Conservation (phyloP, 768 basidiomycete genomes). For the Boletus eberwhitei region DNA sequence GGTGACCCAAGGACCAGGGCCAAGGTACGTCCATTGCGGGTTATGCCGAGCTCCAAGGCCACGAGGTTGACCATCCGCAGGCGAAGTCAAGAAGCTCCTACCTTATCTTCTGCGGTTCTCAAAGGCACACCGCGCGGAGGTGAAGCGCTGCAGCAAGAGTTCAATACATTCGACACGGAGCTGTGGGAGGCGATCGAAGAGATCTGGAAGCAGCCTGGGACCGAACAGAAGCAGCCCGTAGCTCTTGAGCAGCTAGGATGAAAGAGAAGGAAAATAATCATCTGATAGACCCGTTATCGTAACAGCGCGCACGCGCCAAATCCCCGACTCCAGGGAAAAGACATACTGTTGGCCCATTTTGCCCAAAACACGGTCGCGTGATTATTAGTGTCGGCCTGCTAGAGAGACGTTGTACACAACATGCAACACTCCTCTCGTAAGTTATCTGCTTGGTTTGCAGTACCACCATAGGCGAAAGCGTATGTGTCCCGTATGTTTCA, state of each 20-base stretch:
- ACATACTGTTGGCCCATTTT: too few species aligned
- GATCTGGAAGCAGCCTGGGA: conserved; percentile 53
- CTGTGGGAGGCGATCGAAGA: conserved; percentile 57
- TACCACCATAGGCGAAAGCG: too few species aligned
- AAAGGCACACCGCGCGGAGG: conserved; percentile 62
- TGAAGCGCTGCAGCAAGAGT: conserved; percentile 54
- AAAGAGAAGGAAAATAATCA: conserved; percentile 47
- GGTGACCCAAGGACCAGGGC: too few species aligned
- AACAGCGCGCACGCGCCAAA: too few species aligned
- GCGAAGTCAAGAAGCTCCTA: conserved; percentile 62
- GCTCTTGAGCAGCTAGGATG: conserved; percentile 54
- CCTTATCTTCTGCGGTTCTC: conserved; percentile 76
- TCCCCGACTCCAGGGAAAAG: too few species aligned
- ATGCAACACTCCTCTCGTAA: too few species aligned
- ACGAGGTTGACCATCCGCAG: conserved; percentile 36
- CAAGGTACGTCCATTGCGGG: conserved; percentile 40
- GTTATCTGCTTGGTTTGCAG: too few species aligned
- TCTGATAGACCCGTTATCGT: conserved; percentile 47
- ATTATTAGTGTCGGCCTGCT: too few species aligned
- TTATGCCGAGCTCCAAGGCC: neutral
- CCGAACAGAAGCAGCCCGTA: conserved; percentile 24
- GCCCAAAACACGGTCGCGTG: too few species aligned
- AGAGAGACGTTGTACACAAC: too few species aligned
- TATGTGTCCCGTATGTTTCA: too few species aligned
- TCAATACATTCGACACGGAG: conserved; percentile 55